Evolutionary conservation across 495 filamentous ascomycete genomes (phyloP).

Genomic region (Xanthoparmelia taractica): DNA sequence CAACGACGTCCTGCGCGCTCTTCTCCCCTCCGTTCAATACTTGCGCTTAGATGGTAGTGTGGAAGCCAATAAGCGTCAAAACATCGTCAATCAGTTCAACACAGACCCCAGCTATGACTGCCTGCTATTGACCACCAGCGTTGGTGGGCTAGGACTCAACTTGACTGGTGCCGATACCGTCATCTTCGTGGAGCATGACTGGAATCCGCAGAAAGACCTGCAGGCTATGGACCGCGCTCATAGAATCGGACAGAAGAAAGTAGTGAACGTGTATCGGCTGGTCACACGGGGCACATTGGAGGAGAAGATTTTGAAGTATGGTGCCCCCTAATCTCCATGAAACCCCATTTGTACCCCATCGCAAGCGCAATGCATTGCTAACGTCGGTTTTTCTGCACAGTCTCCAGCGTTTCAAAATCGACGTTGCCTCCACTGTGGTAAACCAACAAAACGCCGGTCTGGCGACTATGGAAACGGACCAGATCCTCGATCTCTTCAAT

Average conservation of each 20-base stretch:
- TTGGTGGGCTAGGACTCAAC: conserved; percentile 91
- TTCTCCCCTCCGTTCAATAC: conserved; percentile 81
- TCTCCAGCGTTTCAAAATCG: conserved; percentile 98
- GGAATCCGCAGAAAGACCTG: conserved; percentile 98
- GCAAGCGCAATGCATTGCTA: neutral
- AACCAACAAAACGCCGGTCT: conserved; percentile 98
- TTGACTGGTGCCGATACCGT: conserved; percentile 96
- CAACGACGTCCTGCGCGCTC: conserved; percentile 73
- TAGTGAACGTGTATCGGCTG: conserved; percentile 97
- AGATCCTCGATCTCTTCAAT: conserved; percentile 94
- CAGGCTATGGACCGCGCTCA: conserved; percentile 99
- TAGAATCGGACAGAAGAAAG: conserved; percentile 98
- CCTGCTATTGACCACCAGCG: conserved; percentile 83
- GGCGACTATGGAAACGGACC: conserved; percentile 93
- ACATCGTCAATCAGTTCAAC: conserved; percentile 98
- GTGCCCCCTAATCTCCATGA: conserved; percentile 19
- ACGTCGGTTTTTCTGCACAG: conserved; percentile 35
- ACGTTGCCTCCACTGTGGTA: conserved; percentile 94
- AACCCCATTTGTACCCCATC: neutral
- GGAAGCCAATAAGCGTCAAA: conserved; percentile 81
- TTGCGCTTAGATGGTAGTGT: conserved; percentile 87
- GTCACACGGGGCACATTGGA: conserved; percentile 93
- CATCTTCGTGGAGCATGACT: conserved; percentile 98
- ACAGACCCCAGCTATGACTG: conserved; percentile 93
- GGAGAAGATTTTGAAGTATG: conserved; percentile 93